These are phyloP conservation scores for Cyanodermella asteris DNA, from an alignment of 2,329 filamentous ascomycete species.

Conservation along the genomic window DNA sequence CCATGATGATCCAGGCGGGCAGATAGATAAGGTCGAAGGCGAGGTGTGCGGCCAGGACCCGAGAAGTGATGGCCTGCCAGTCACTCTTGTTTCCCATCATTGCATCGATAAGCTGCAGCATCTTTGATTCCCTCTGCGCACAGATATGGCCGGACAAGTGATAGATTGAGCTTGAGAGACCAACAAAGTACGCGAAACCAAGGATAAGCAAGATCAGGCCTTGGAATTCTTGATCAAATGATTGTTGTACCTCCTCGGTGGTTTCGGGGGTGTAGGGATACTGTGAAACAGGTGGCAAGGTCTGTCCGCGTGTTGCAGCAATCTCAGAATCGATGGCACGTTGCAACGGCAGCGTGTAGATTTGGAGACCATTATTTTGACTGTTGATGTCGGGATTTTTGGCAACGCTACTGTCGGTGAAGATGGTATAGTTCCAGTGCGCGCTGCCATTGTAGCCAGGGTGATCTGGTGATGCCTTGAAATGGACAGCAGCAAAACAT, in stretches of 20 bases:
- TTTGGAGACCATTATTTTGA: slow-evolving; percentile 42
- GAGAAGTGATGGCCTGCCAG: slow-evolving; percentile 49
- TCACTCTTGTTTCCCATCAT: slow-evolving; percentile 53
- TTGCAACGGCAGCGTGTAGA: slow-evolving; percentile 54
- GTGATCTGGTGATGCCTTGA: slow-evolving; percentile 45
- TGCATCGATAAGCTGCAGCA: slow-evolving; percentile 59
- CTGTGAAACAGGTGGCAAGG: slow-evolving; percentile 25
- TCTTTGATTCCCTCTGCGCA: slow-evolving; percentile 54
- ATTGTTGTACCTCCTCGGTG: slow-evolving; percentile 35
- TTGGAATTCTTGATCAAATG: slow-evolving; percentile 44
- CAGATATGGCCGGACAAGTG: slow-evolving; percentile 62
- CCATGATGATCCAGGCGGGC: slow-evolving; percentile 54
- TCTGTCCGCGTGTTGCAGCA: slow-evolving; percentile 14
- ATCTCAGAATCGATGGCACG: slow-evolving; percentile 49
- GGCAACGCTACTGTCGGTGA: slow-evolving; percentile 45
- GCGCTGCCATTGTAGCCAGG: slow-evolving; percentile 28
- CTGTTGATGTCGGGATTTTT: slow-evolving; percentile 36
- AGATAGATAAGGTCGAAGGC: slow-evolving; percentile 53
- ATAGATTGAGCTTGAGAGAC: slow-evolving; percentile 53
- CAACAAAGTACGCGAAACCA: slow-evolving; percentile 51
- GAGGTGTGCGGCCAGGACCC: slow-evolving; percentile 49
- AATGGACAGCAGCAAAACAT: slow-evolving; percentile 47
- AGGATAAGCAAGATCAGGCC: slow-evolving; percentile 46
- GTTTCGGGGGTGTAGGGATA: slow-evolving; percentile 50
- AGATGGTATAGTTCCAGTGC: slow-evolving; percentile 62